Base-by-base conservation (phyloP, 1,284 basidiomycete species). In the Ganoderma lingzhi region DNA sequence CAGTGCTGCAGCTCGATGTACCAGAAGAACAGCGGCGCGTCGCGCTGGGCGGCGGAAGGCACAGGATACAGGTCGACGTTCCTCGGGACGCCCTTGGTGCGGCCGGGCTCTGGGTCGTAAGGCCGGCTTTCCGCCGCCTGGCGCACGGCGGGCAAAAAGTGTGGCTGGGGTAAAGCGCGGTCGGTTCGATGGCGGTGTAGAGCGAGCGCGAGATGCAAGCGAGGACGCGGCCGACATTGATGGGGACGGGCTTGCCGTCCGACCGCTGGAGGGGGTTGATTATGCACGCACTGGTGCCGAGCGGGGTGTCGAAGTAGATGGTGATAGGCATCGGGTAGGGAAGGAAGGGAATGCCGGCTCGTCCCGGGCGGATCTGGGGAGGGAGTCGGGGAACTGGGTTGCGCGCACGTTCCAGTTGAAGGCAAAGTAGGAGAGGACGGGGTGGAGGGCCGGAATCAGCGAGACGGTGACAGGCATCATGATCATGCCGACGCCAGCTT, bases 11-110 rank as follows among this genome's bases (percentile, higher is more conserved):
- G 28, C 28, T 55, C 53, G 53, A 55, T 55, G 53, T 30, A 14
- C 53, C 53, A 55, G 53, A 55, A 55, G 28, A 30, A 55, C 53
- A 55, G 53, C 9, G 53, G 53, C 2, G 53, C 53, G 28, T 15
- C 3, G 28, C 15, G 28, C 28, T 14, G 53, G 23, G 23, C 23
- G 4, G 12, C 4, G 53, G 28, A 1, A 15, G 53, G 12, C 51
- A 53, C 53, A 32, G 53, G 53, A 17, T 55, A 55, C 53, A 55
- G 30, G 53, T 55, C 53, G 53, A 55, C 28, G 53, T 55, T 55
- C 28, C 53, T 32, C 53, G 28, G 12, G 10, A 55, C 53, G 53
- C 53, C 28, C 53, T 32, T 55, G 28, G 1, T 15, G 28, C 30
- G 23, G 53, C 6, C 28, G 28, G 28, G 53, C 15, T 55, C 53